Base-by-base conservation (phyloP, 1,139 yeast species). In the Hansenula sp. region DNA sequence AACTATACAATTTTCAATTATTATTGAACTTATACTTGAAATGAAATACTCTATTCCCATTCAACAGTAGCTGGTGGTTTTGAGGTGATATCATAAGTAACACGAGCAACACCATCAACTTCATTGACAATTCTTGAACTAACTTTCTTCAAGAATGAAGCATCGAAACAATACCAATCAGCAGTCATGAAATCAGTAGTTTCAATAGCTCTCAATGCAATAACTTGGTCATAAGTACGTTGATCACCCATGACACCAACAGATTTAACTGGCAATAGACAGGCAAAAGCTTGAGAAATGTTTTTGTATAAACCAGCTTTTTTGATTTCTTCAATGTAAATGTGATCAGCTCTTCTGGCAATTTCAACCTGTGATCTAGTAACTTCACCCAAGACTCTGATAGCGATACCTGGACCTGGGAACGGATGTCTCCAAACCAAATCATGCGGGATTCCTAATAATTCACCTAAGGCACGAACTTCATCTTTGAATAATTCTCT, bases 341-440 rank as follows among this genome's bases (percentile, higher is more conserved):
- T 93, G 67, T 75, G 77, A 66, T 93, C 99, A 49, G 99, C 99
- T 66, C 90, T 93, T 72, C 98, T 87, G 42, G 99, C 99, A 66
- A 93, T 93, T 62, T 81, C 90, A 47, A 93, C 93, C 73, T 93
- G 99, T 52, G 76, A 83, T 57, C 81, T 85, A 50, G 96, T 88
- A 53, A 93, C 97, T 72, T 91, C 98, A 58, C 99, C 99, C 47
- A 93, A 76, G 47, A 93, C 95, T 72, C 99, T 84, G 66, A 93
- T 94, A 57, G 98, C 99, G 64, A 93, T 87, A 74, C 99, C 99
- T 66, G 99, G 99, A 65, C 99, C 99, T 61, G 99, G 99, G 96
- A 93, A 93, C 47, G 99, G 99, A 66, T 93, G 99, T 78, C 99
- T 88, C 98, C 99, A 91, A 55, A 93, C 98, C 59, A 93, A 79